Base-by-base conservation (phyloP, 2,329 filamentous ascomycete genomes). In the Fusarium fujikuroi region DNA sequence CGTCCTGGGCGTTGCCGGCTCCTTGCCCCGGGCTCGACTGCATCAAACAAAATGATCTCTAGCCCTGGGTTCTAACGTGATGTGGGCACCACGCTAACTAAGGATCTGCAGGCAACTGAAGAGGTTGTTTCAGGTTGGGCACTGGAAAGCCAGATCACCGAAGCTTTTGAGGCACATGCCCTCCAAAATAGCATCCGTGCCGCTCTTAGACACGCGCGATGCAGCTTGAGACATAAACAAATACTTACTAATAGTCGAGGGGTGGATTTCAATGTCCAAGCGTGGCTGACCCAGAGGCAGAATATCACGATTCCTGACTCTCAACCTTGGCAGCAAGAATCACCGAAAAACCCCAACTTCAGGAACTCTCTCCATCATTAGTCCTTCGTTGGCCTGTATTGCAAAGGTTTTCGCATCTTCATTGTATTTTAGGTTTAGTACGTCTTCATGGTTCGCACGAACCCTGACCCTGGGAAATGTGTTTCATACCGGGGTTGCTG, bases 61-160 rank as follows among this genome's bases (percentile, higher is more conserved):
- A 63, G 42, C 60, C 46, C 66, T 47, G 25, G 44, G 44, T 21
- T 68, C 66, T 63, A 64, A 71, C 56, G 39, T 47, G 63, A 66
- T 64, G 58, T 58, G 37, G 68, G 53, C 67, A 58, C 54, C 39
- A 63, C 75, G 67, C 73, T 76, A 76, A 57, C 59, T 59, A 67
- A 65, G 74, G 64, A 70, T 67, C 64, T 76, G 72, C 75, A 77
- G 73, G 58, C 61, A 59, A 75, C 63, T 65, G 37, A 74, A 76
- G 63, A 75, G 43, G 49, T 49, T 69, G 76, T 77, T 77, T 77
- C 76, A 77, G 76, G 76, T 77, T 54, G 69, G 70, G 58, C 74
- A 57, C 70, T 66, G 66, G 63, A 42, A 39, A 53, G 49, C 32
- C 62, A 63, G 50, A 73, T 28, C 50, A 56, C 63, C 67, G 43